Evolutionary conservation across 768 basidiomycete species (phyloP).

Genomic region (Termitomyces sp.): DNA sequence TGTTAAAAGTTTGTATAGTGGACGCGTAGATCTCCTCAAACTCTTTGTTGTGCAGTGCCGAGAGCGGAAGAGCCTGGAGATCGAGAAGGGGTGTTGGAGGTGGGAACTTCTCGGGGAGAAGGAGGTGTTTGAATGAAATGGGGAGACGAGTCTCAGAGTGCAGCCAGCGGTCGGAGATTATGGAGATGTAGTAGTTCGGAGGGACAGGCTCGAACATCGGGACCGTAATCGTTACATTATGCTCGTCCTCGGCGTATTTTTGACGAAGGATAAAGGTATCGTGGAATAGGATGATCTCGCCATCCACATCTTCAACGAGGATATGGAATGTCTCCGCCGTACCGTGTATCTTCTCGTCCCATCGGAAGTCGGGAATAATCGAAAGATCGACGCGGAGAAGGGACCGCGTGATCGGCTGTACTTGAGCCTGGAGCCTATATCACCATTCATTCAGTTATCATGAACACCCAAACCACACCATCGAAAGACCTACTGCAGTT

Average conservation of each 20-base stretch:
- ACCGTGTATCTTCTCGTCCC: constrained; percentile 95
- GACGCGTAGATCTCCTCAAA: constrained; percentile 83
- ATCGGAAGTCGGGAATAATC: constrained; percentile 96
- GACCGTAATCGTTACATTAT: constrained; percentile 90
- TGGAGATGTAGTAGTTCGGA: constrained; percentile 95
- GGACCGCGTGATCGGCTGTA: constrained; percentile 93
- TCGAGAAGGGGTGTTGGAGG: constrained; percentile 89
- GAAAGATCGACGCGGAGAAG: constrained; percentile 90
- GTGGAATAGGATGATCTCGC: constrained; percentile 93
- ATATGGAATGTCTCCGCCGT: constrained; percentile 88
- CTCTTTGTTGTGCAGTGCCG: constrained; percentile 90
- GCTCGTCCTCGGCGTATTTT: constrained; percentile 89
- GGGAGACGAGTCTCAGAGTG: constrained; percentile 93
- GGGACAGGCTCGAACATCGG: constrained; percentile 97
- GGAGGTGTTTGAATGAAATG: constrained; percentile 96
- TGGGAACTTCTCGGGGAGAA: constrained; percentile 96
- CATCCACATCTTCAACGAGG: constrained; percentile 94
- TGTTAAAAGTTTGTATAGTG: constrained; percentile 87
- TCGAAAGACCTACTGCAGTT: constrained; percentile 62
- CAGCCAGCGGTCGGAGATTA: constrained; percentile 93
- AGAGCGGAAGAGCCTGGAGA: constrained; percentile 83
- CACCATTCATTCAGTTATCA: background rate
- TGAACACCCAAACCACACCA: background rate
- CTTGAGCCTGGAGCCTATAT: constrained; percentile 82
- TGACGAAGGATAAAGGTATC: constrained; percentile 91